A percentile compares a stretch with the other conserved stretches of the same genome.
Conservation (phyloP, 2,329 filamentous ascomycete genomes). For the Lizonia empirigonia region DNA sequence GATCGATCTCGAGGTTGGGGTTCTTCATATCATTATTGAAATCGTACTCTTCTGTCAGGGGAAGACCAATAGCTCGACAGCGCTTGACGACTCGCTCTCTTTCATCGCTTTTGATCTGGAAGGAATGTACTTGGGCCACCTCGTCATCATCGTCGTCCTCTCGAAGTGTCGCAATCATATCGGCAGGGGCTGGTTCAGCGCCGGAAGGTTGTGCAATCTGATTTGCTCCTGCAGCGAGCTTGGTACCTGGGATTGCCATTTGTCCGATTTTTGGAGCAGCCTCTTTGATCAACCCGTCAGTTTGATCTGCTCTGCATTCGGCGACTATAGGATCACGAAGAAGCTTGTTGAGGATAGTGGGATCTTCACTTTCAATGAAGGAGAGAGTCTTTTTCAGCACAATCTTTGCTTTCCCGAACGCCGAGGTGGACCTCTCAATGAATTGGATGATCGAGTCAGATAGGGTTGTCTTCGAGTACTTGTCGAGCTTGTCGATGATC, state of each 20-base stretch:
- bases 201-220: constrained; percentile 58
- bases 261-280: constrained; percentile 85
- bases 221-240: constrained; percentile 85
- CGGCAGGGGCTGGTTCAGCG: constrained; percentile 49
- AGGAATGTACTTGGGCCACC: constrained; percentile 86
- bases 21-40: constrained; percentile 91
- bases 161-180: constrained; percentile 71
- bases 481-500: constrained; percentile 86
- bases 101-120: constrained; percentile 81
- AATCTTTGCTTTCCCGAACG: constrained; percentile 93
- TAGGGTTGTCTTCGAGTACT: constrained; percentile 85
- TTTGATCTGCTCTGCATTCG: constrained; percentile 74
- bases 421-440: constrained; percentile 81
- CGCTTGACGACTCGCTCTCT: constrained; percentile 89
- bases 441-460: constrained; percentile 81
- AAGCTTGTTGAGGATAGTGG: constrained; percentile 82
- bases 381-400: constrained; percentile 95
- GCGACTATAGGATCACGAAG: constrained; percentile 84
- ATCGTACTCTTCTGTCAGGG: constrained; percentile 95
- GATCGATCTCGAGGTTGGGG: constrained; percentile 88
- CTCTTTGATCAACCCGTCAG: constrained; percentile 75
- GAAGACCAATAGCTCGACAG: constrained; percentile 83
- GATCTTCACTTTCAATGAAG: constrained; percentile 90
- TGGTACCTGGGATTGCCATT: constrained; percentile 91
- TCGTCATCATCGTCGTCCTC: constrained; percentile 82